A percentile compares a stretch with the other conserved stretches of the same genome.
These are phyloP conservation scores for Arthrocladium fulminans DNA, from an alignment of 2,329 filamentous ascomycete species.

Conservation along the genomic window DNA sequence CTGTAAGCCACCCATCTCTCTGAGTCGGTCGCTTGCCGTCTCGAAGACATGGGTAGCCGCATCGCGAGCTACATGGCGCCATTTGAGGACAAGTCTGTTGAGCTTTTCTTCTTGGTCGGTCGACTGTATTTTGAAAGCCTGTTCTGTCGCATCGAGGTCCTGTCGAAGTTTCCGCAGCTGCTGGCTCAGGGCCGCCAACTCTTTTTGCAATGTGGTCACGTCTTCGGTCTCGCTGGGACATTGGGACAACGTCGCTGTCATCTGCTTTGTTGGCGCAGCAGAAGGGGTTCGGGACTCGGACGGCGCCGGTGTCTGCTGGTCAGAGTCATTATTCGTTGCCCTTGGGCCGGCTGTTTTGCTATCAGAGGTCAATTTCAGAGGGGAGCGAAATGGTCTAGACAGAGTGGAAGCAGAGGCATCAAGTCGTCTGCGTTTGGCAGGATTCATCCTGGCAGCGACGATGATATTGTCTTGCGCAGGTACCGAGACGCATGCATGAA, in stretches of 20 bases:
- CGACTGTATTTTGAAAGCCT: conserved; percentile 45
- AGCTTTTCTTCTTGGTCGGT: conserved; percentile 46
- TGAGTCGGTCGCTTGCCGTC: conserved; percentile 50
- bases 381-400: conserved; percentile 64
- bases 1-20: conserved; percentile 54
- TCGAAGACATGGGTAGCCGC: conserved; percentile 62
- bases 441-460: conserved; percentile 16
- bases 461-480: neutral
- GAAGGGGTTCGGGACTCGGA: conserved; percentile 13
- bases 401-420: conserved; percentile 51
- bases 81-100: conserved; percentile 48
- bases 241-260: conserved; percentile 10
- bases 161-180: conserved; percentile 25
- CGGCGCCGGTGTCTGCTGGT: conserved; percentile 11
- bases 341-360: neutral
- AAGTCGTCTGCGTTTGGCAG: conserved; percentile 56
- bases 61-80: conserved; percentile 51
- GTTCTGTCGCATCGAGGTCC: conserved; percentile 43
- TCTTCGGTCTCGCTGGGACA: conserved; percentile 20
- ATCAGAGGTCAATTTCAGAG: conserved; percentile 21
- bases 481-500: neutral
- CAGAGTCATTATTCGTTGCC: neutral
- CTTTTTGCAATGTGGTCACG: conserved; percentile 29
- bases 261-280: conserved; percentile 10
- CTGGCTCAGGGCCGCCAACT: conserved; percentile 28